Evolutionary conservation across 2,329 filamentous ascomycete species (phyloP).

Genomic region (Aspergillus fructus): DNA sequence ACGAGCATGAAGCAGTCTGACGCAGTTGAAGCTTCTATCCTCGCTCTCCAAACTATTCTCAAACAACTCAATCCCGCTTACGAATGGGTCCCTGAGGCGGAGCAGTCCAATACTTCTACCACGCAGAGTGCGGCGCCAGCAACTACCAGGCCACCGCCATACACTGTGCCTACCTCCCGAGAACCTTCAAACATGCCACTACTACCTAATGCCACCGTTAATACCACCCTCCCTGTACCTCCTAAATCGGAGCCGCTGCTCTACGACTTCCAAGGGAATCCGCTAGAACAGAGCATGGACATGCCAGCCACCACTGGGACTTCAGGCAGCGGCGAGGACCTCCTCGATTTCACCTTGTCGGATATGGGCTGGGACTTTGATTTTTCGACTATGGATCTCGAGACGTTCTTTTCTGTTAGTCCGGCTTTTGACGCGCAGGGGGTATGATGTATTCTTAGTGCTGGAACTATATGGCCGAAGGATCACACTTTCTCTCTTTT

Average conservation of each 20-base stretch:
- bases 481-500: too few relatives aligned
- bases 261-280: constrained; percentile 23
- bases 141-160: neutral
- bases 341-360: constrained; percentile 37
- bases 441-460: too few relatives aligned
- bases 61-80: constrained; percentile 32
- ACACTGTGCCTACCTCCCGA: neutral
- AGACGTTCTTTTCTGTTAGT: constrained; percentile 38
- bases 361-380: constrained; percentile 43
- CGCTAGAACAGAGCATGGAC: constrained; percentile 21
- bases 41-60: constrained; percentile 33
- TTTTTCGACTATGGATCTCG: constrained; percentile 42
- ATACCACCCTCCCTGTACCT: neutral
- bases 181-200: too few relatives aligned
- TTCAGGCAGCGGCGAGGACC: constrained; percentile 29
- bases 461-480: too few relatives aligned
- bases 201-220: neutral
- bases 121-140: neutral
- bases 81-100: constrained; percentile 22
- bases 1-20: constrained; percentile 36
- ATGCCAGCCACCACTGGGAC: constrained; percentile 20
- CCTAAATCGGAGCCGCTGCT: constrained; percentile 3
- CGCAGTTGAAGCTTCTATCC: constrained; percentile 28
- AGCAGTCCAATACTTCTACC: neutral
- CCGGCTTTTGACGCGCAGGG: constrained; percentile 20